phyloP scores from a whole-genome alignment of 148 eudicot species.

The Euryodendron excelsum region DNA sequence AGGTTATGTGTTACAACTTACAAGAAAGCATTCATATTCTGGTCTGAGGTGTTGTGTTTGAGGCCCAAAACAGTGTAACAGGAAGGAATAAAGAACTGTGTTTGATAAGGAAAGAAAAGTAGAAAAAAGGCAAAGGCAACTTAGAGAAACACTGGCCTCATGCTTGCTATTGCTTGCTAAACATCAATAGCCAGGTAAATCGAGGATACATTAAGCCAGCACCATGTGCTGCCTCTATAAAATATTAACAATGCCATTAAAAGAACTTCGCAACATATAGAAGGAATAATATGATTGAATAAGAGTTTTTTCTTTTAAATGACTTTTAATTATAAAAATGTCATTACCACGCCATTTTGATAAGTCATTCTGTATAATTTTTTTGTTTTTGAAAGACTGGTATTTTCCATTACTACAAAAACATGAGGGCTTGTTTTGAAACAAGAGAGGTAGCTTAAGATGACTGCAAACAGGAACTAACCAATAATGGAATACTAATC shows the following conservation, averaged over 20 bases:
- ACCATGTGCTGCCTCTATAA: conserved; percentile 21
- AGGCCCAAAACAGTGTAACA: conserved; percentile 10
- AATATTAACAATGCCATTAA: neutral
- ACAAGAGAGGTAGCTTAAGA: neutral
- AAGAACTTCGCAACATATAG: conserved; percentile 19
- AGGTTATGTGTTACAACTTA: no score
- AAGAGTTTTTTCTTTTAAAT: no score
- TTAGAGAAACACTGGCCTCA: conserved; percentile 32
- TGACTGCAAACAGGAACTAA: neutral
- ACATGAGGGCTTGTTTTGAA: neutral
- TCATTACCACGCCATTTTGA: no score
- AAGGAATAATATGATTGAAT: neutral
- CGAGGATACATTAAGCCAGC: neutral
- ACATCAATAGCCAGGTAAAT: neutral
- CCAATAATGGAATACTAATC: conserved; percentile 3
- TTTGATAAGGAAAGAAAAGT: conserved; percentile 12
- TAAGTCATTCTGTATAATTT: neutral
- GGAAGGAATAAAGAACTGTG: conserved; percentile 26
- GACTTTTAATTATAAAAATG: no score
- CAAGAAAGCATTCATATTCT: neutral
- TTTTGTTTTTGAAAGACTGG: neutral
- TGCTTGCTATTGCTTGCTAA: conserved; percentile 28
- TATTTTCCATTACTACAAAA: neutral
- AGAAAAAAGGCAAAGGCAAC: conserved; percentile 19
- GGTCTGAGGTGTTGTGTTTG: conserved; percentile 10